Evolutionary conservation across 1,139 yeast species (phyloP).

Genomic region (Debaryomycetaceae sp.): DNA sequence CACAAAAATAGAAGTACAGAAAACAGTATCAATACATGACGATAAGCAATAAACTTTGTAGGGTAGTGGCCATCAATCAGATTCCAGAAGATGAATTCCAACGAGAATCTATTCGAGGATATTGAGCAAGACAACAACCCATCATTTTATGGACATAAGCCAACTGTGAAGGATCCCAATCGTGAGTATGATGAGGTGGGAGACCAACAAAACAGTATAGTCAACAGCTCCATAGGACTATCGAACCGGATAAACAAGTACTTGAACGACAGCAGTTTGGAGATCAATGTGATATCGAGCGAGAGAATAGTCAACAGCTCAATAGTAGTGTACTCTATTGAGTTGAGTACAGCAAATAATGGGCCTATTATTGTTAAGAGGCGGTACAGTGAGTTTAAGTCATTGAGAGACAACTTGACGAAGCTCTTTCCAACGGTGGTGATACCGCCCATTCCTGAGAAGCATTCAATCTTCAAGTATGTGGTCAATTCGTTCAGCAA

Average conservation of each 20-base stretch:
- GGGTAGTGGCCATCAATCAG: neutral
- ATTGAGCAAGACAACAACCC: constrained; percentile 51
- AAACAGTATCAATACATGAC: neutral
- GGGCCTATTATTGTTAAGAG: constrained; percentile 37
- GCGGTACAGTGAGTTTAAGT: constrained; percentile 54
- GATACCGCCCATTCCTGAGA: constrained; percentile 58
- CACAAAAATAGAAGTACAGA: neutral
- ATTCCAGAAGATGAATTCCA: constrained; percentile 8
- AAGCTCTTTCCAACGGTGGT: constrained; percentile 49
- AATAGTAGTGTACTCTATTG: constrained; percentile 41
- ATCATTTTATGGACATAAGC: constrained; percentile 38
- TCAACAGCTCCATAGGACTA: constrained; percentile 37
- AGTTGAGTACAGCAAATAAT: constrained; percentile 15
- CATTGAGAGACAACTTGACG: constrained; percentile 43
- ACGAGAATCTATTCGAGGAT: constrained; percentile 27
- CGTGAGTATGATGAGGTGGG: constrained; percentile 10
- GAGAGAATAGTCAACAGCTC: constrained; percentile 39
- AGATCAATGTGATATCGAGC: constrained; percentile 31
- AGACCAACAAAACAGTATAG: constrained; percentile 14
- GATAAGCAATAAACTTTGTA: neutral
- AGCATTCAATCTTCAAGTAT: constrained; percentile 47
- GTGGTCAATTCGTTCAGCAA: constrained; percentile 39
- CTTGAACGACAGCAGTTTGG: constrained; percentile 24
- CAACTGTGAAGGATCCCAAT: constrained; percentile 27
- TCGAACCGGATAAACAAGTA: constrained; percentile 34